Percentiles rank a stretch among this genome's conserved stretches.
phyloP scores from a whole-genome alignment of 495 filamentous ascomycete species.

The Lophiostoma macrostomum region DNA sequence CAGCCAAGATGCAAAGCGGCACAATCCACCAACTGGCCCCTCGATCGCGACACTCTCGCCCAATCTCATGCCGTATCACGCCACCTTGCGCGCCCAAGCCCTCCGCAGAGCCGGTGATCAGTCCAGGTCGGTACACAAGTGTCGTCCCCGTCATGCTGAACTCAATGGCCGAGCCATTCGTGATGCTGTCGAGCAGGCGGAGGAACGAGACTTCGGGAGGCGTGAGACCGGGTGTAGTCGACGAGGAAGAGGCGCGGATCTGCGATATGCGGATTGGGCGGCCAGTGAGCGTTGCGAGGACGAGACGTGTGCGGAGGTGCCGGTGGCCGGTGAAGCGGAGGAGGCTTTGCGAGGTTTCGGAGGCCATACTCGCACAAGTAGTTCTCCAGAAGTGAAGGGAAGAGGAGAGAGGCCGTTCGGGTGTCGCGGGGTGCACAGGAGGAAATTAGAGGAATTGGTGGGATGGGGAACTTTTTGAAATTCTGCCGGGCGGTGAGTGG shows the following conservation, averaged over 20 bases:
- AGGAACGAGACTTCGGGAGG: constrained; percentile 94
- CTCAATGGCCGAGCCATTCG: constrained; percentile 91
- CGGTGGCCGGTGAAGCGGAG: constrained; percentile 77
- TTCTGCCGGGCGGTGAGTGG: constrained; percentile 19
- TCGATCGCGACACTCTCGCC: constrained; percentile 62
- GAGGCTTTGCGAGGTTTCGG: constrained; percentile 40
- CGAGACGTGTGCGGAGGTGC: constrained; percentile 76
- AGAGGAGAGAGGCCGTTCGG: no score
- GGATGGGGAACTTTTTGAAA: constrained; percentile 11
- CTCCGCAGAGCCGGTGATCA: constrained; percentile 76
- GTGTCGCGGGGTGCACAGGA: background rate
- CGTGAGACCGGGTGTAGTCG: constrained; percentile 80
- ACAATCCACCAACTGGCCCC: constrained; percentile 92
- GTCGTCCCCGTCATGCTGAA: constrained; percentile 94
- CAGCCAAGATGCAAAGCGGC: constrained; percentile 83
- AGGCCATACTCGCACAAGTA: constrained; percentile 24
- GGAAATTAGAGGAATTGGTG: background rate
- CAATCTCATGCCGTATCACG: constrained; percentile 73
- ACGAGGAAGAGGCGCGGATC: constrained; percentile 82
- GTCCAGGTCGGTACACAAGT: constrained; percentile 82
- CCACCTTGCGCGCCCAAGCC: constrained; percentile 67
- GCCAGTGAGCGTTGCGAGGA: constrained; percentile 89
- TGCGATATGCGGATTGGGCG: constrained; percentile 84
- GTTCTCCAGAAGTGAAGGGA: no score
- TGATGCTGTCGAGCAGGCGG: constrained; percentile 87